These are phyloP conservation scores for Pichia gijzeniarum DNA, from an alignment of 805 yeast species.

Conservation along the genomic window DNA sequence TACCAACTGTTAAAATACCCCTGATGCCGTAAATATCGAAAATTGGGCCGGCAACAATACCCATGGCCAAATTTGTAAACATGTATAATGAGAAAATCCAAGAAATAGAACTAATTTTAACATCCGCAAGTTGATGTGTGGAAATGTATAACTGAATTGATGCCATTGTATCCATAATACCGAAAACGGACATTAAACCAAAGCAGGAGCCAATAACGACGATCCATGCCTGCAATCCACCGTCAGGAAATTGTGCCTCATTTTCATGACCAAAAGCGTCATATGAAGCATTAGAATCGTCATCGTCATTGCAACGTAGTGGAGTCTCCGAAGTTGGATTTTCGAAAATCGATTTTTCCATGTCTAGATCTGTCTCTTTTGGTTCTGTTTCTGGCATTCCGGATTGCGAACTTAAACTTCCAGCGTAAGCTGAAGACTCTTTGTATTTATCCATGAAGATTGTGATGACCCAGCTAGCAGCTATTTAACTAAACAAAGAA, in stretches of 20 bases:
- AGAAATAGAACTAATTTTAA: constrained; percentile 44
- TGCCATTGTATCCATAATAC: constrained; percentile 53
- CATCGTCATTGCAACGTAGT: background rate
- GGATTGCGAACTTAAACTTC: too few species aligned
- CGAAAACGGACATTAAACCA: constrained; percentile 51
- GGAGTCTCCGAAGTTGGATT: constrained; percentile 3
- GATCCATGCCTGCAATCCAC: constrained; percentile 52
- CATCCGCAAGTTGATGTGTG: constrained; percentile 45
- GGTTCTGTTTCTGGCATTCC: too few species aligned
- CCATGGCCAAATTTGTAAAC: constrained; percentile 42
- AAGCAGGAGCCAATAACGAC: constrained; percentile 52
- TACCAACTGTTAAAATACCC: constrained; percentile 40
- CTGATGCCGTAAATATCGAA: constrained; percentile 59
- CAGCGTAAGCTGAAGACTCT: too few species aligned
- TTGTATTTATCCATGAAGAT: too few species aligned
- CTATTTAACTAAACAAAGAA: too few species aligned
- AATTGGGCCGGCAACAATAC: constrained; percentile 37
- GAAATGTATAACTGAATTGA: constrained; percentile 57
- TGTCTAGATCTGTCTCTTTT: too few species aligned
- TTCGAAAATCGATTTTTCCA: background rate
- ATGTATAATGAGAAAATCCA: constrained; percentile 63
- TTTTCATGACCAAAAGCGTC: constrained; percentile 24
- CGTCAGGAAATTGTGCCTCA: constrained; percentile 44
- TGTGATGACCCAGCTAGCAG: too few species aligned
- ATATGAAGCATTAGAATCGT: constrained; percentile 3